phyloP scores from a whole-genome alignment of 306 rosid genomes.

The Argentina anserina region DNA sequence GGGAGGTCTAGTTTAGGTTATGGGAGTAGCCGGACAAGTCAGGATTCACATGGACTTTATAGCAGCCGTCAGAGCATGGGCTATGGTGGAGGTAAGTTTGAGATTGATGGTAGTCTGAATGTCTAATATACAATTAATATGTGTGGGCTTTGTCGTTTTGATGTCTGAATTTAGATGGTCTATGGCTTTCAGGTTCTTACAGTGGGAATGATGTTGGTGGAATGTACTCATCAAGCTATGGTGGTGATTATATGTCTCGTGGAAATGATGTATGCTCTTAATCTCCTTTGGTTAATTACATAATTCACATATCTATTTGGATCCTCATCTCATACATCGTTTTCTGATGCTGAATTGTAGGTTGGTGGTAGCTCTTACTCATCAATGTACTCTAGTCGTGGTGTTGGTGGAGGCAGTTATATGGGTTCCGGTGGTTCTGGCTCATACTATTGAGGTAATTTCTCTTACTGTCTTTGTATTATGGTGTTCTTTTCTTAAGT shows the following conservation, averaged over 20 bases:
- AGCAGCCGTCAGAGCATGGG: constrained; percentile 66
- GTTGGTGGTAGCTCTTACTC: constrained; percentile 79
- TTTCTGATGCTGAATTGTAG: constrained; percentile 32
- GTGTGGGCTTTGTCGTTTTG: background rate
- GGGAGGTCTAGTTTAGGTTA: constrained; percentile 75
- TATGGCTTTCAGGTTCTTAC: constrained; percentile 59
- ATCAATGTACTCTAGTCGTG: constrained; percentile 70
- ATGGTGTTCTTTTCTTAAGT: background rate
- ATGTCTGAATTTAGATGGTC: background rate
- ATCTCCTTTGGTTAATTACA: background rate
- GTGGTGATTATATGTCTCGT: constrained; percentile 67
- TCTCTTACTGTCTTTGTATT: background rate
- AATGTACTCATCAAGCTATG: constrained; percentile 82
- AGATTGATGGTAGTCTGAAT: background rate
- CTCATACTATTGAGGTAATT: constrained; percentile 84
- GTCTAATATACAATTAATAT: background rate
- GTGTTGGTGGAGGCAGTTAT: constrained; percentile 69
- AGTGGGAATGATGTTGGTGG: constrained; percentile 63
- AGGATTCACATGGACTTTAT: constrained; percentile 65
- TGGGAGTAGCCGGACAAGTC: constrained; percentile 66
- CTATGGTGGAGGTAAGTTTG: constrained; percentile 51
- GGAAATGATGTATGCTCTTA: constrained; percentile 69
- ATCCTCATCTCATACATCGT: background rate
- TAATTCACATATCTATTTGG: background rate
- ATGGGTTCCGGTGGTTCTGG: constrained; percentile 78